Evolutionary conservation across 2,329 filamentous ascomycete species (phyloP), one percentile per base, ranked within the genome.

Genomic region (Penicillium hordei): DNA sequence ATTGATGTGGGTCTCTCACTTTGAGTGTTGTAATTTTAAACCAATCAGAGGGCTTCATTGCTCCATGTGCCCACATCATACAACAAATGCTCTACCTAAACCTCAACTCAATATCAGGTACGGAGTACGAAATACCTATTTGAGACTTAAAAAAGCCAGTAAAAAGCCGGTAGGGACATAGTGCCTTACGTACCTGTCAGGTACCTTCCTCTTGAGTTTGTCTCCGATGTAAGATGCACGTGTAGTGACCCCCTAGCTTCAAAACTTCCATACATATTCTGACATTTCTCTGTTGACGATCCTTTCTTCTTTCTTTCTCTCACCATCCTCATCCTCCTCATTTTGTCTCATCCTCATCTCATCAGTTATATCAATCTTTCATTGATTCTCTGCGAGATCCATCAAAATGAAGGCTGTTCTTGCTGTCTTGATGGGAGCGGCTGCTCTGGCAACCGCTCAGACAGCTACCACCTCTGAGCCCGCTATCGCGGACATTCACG

Each of bases 321-420:
- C 21, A 48, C 34, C 19, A 29, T 55, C 33, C 8, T 19, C 49
- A 29, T 4, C 17, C 19, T 36, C 23, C 17, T 29, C 43, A 31
- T 8, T 15, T 31, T 15, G 8, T 6, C 21, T 29, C 15, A 13
- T 19, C 10, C 21, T 19, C 10, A 15, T 13, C 27, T 23, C 52
- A 50, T 23, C 52, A 50, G 27, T 4, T 31, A 23, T 9, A 39
- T 39, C 42, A 23, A 27, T 48, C 5, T 21, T 25, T 19, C 15
- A 36, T 40, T 43, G 38, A 43, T 12, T 21, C 34, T 23, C 27
- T 36, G 23, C 12, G 19, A 25, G 29, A 17, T 50, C 15, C 17
- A 23, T 51, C 52, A 43, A 29, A 27, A 86, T 72, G 81, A 83
- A 66, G 79, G 79, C 75, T 79, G 46, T 51, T 29, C 8, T 68